These are phyloP conservation scores for Salvia sclarea DNA, from an alignment of 305 asterid genomes.

Conservation along the genomic window DNA sequence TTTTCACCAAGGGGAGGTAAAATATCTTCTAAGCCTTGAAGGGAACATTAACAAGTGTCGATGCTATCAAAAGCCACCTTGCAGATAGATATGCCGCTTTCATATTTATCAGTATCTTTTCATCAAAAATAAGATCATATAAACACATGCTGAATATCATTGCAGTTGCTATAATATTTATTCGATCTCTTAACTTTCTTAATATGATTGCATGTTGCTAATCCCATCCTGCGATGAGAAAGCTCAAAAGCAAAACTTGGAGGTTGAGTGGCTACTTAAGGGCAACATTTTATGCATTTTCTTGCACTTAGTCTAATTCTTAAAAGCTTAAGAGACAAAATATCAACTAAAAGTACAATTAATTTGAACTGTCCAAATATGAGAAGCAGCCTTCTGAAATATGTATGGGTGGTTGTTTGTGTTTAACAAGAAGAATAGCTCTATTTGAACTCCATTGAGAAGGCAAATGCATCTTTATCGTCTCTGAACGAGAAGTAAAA, in stretches of 20 bases:
- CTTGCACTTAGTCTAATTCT: no score
- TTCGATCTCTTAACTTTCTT: background rate
- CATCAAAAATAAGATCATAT: background rate
- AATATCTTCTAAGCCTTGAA: background rate
- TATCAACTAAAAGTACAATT: no score
- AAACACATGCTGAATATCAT: background rate
- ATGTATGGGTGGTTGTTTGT: no score
- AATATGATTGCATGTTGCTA: background rate
- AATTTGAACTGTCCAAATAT: no score
- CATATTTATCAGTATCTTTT: background rate
- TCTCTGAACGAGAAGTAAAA: background rate
- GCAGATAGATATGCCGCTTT: background rate
- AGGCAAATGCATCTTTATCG: background rate
- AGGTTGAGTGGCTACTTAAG: background rate
- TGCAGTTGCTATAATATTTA: background rate
- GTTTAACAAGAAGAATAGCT: background rate
- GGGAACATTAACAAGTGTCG: background rate
- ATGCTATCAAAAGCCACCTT: background rate
- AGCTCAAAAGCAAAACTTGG: background rate
- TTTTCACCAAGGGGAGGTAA: background rate
- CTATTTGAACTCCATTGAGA: background rate
- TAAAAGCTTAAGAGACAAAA: no score
- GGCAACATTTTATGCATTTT: background rate
- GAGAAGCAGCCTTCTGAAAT: no score
- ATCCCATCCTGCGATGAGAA: no score